phyloP scores from a whole-genome alignment of 2,329 filamentous ascomycete species.

The Sporothrix curviconia region DNA sequence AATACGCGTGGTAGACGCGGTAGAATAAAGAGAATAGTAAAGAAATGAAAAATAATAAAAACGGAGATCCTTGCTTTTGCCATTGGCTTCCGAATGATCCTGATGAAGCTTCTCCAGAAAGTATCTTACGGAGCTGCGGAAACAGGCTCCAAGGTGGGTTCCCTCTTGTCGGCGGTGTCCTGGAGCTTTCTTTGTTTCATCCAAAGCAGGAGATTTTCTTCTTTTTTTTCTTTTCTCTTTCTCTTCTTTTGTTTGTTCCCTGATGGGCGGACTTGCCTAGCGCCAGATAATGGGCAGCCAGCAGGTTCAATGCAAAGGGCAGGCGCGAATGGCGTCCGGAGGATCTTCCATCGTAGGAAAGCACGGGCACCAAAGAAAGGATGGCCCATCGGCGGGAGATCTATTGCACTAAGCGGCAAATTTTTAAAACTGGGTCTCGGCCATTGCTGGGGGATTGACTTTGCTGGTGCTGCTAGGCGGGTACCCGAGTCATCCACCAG shows the following conservation, averaged over 20 bases:
- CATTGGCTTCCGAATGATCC: neutral
- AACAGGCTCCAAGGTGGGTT: neutral
- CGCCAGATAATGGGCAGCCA: neutral
- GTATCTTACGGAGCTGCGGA: no score
- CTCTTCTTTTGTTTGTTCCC: conserved; percentile 4
- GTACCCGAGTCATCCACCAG: neutral
- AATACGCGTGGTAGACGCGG: neutral
- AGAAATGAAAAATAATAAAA: neutral
- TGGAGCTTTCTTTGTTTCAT: no score
- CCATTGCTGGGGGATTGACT: neutral
- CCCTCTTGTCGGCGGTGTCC: neutral
- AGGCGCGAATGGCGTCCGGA: no score
- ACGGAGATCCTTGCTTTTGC: neutral
- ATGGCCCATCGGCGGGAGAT: conserved; percentile 1
- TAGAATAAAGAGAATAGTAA: neutral
- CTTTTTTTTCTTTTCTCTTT: no score
- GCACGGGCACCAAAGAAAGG: neutral
- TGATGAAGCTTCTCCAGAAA: no score
- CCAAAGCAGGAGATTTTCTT: no score
- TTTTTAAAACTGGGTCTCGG: neutral
- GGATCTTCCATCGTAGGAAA: neutral
- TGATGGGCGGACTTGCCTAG: neutral
- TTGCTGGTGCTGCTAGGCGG: neutral
- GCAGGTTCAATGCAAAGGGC: neutral
- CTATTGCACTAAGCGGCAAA: conserved; percentile 2